Evolutionary conservation across 78 protist species (phyloP), one percentile per base, ranked within the genome.

Genomic region (Polysphondylium violaceum): DNA sequence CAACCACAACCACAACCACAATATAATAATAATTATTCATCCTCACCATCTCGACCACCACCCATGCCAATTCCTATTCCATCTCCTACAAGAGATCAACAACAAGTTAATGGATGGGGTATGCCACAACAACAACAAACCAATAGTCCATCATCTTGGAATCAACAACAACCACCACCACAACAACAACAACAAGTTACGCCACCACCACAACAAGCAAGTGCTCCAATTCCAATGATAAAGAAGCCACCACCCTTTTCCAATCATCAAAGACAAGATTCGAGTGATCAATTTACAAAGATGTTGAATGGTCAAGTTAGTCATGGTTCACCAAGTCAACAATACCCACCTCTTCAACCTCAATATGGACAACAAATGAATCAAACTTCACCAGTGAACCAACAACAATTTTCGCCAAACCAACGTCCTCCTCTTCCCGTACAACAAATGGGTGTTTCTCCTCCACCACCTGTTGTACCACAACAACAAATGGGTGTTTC

Each of bases 251-350:
- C 59, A 25, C 29, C 19, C 19, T 58, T 21, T 21, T 21, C 8
- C 11, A 12, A 29, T 9, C 65, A 74, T 56, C 83, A 72, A 50
- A 72, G 78, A 72, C 17, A 36, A 11, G 64, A 72, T 72, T 72
- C 78, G 27, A 31, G 68, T 60, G 78, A 72, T 51, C 78, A 72
- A 72, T 72, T 72, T 56, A 33, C 78, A 3, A 72, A 51, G 29
- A 27, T 72, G 9, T 50, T 72, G 19, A 50, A 27, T 23, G 58
- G 50, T 41, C 83, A 74, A 58, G 69, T 38, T 23, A 41, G 44
- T 33, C 6, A 51, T 53, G 35, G 23, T 47, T 33, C n/a, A 51
- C 55, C 59, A 58, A 5, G 6, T n/a, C 63, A 58, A 6, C 63
- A 58, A 58, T 58, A 12, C 23, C 7, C 12, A 17, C 23, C 9